These are phyloP conservation scores for Corchorus olitorius DNA, from an alignment of 345 rosid genomes.

Conservation along the genomic window DNA sequence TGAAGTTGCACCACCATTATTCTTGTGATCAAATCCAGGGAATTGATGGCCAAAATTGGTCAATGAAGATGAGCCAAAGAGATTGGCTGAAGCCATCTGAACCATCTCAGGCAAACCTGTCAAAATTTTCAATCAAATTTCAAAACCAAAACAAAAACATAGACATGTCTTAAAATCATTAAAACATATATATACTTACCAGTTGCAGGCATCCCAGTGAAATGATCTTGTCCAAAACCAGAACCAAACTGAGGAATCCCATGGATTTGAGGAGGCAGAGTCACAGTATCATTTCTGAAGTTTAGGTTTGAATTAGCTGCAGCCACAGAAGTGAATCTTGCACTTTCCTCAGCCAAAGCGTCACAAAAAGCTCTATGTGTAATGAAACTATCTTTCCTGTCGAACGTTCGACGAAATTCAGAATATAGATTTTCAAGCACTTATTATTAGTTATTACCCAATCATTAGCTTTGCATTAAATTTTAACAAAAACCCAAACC, in stretches of 20 bases:
- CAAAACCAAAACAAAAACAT: not conserved
- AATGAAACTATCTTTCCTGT: constrained; percentile 94
- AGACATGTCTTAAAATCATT: too few species aligned
- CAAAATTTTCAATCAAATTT: constrained; percentile 18
- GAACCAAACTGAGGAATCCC: constrained; percentile 52
- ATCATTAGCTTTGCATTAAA: constrained; percentile 36
- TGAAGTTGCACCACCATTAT: constrained; percentile 22
- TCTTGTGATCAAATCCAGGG: constrained; percentile 30
- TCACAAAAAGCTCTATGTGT: constrained; percentile 98
- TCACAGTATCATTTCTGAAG: constrained; percentile 50
- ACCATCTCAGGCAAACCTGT: constrained; percentile 62
- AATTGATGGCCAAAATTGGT: constrained; percentile 45
- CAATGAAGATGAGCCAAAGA: constrained; percentile 54
- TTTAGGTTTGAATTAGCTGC: constrained; percentile 48
- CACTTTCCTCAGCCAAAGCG: constrained; percentile 83
- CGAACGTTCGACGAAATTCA: not conserved
- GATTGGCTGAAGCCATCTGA: constrained; percentile 50
- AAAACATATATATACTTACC: constrained; percentile 21
- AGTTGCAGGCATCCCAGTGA: constrained; percentile 38
- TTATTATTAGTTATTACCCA: constrained; percentile 18
- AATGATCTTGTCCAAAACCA: constrained; percentile 45
- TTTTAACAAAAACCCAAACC: constrained; percentile 30
- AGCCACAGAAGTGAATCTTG: constrained; percentile 54
- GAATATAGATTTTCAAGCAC: not conserved
- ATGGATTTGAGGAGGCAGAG: constrained; percentile 36